Conservation (phyloP, 306 rosid genomes). For the Pterocarpus santalinus region DNA sequence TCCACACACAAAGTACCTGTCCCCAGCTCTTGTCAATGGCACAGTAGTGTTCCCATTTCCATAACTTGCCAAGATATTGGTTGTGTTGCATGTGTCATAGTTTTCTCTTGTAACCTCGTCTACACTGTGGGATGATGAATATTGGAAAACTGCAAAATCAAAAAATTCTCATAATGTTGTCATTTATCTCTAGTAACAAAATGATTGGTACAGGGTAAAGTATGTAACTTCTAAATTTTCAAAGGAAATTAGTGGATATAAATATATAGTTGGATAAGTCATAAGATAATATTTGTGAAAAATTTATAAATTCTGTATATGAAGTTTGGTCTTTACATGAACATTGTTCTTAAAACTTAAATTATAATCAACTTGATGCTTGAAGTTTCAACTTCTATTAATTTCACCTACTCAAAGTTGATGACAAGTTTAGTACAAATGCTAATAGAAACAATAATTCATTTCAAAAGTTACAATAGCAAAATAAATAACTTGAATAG, state of each 20-base stretch:
- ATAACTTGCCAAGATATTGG: conserved; percentile 51
- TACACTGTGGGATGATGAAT: conserved; percentile 69
- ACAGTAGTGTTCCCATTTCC: conserved; percentile 78
- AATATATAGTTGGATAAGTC: neutral
- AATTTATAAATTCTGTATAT: neutral
- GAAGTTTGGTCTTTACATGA: neutral
- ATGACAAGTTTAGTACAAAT: neutral
- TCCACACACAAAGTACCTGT: conserved; percentile 71
- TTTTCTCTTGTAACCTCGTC: conserved; percentile 68
- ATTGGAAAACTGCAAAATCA: conserved; percentile 68
- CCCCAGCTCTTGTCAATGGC: conserved; percentile 71
- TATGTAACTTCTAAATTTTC: neutral
- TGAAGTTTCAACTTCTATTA: neutral
- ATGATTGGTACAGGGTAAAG: neutral
- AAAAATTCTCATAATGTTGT: neutral
- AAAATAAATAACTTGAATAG: neutral
- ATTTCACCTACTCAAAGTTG: neutral
- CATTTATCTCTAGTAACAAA: neutral
- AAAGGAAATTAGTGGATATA: neutral
- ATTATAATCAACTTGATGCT: neutral
- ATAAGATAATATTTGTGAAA: neutral
- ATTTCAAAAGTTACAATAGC: neutral
- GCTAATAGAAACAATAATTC: neutral
- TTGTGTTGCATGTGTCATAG: conserved; percentile 76
- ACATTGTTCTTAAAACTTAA: neutral